These are phyloP conservation scores for Barnettozyma vustinii DNA, from an alignment of 805 yeast species.

Conservation along the genomic window DNA sequence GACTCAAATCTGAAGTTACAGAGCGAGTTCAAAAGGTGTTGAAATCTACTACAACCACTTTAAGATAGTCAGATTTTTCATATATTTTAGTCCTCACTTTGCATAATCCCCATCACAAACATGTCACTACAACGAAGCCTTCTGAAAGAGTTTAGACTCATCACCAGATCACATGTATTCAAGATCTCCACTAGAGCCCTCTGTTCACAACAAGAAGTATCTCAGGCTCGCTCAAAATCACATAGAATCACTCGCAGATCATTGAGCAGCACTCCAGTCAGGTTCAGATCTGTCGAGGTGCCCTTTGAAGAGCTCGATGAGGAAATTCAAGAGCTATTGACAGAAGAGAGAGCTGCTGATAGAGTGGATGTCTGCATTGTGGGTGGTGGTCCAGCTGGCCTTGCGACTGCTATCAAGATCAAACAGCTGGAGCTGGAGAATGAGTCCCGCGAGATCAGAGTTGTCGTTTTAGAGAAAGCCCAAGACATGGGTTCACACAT, in stretches of 20 bases:
- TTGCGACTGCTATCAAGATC: slow-evolving; percentile 85
- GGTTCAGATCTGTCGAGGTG: slow-evolving; percentile 20
- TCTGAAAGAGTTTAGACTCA: slow-evolving; percentile 9
- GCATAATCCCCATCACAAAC: not conserved
- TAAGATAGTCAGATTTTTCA: not conserved
- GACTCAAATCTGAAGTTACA: not conserved
- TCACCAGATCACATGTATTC: slow-evolving; percentile 2
- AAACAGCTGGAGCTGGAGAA: slow-evolving; percentile 75
- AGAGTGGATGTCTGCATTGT: slow-evolving; percentile 91
- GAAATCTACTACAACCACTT: not conserved
- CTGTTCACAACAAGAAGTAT: not conserved
- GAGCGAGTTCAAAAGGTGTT: not conserved
- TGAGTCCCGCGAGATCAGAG: slow-evolving; percentile 66
- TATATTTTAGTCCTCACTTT: not conserved
- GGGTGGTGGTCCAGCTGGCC: slow-evolving; percentile 98
- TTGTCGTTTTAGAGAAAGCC: slow-evolving; percentile 87
- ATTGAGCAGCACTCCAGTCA: not conserved
- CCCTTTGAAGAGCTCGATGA: slow-evolving; percentile 26
- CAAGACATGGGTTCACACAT: slow-evolving; percentile 91
- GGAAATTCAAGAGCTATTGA: slow-evolving; percentile 44
- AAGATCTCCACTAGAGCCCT: not conserved
- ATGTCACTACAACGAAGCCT: slow-evolving; percentile 7
- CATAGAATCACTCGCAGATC: not conserved
- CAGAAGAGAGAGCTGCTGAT: slow-evolving; percentile 73
- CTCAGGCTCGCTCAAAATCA: not conserved